Evolutionary conservation across 257 asterid species (phyloP).

Genomic region (Eustoma russellianum): DNA sequence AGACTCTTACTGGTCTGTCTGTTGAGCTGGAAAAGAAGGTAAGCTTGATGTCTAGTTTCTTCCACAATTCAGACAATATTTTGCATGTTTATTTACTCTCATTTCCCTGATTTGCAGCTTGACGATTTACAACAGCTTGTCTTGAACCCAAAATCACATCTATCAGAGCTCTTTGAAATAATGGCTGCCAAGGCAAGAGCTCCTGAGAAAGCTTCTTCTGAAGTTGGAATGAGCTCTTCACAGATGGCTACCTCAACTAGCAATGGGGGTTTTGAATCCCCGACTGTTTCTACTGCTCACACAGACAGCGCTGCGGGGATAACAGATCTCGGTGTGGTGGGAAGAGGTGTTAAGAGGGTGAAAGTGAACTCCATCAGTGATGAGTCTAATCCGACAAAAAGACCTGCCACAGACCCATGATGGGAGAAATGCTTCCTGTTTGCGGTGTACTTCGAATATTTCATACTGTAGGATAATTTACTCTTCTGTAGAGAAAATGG

Average conservation of each 20-base stretch:
- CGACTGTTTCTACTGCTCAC: slow-evolving; percentile 59
- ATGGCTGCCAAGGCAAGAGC: slow-evolving; percentile 53
- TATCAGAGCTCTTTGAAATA: slow-evolving; percentile 54
- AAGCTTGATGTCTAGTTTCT: slow-evolving; percentile 8
- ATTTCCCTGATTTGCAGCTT: slow-evolving; percentile 44
- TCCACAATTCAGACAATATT: neutral
- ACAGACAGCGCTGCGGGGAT: slow-evolving; percentile 52
- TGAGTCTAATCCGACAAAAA: slow-evolving; percentile 44
- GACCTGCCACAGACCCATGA: slow-evolving; percentile 50
- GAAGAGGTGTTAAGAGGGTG: slow-evolving; percentile 94
- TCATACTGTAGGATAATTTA: neutral
- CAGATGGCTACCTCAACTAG: slow-evolving; percentile 31
- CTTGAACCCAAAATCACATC: slow-evolving; percentile 58
- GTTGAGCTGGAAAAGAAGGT: slow-evolving; percentile 85
- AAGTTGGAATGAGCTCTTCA: slow-evolving; percentile 42
- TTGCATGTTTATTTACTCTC: slow-evolving; percentile 1
- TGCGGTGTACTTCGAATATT: slow-evolving; percentile 1
- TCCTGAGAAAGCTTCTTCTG: slow-evolving; percentile 22
- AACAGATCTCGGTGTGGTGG: slow-evolving; percentile 89
- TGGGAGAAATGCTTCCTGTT: slow-evolving; percentile 39
- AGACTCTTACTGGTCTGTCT: slow-evolving; percentile 58
- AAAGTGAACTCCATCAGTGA: slow-evolving; percentile 35
- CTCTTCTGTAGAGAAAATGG: too few relatives aligned
- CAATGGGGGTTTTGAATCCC: slow-evolving; percentile 37
- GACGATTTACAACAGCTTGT: slow-evolving; percentile 88